Conservation (phyloP, 2,329 filamentous ascomycete genomes). For the Fusarium napiforme region DNA sequence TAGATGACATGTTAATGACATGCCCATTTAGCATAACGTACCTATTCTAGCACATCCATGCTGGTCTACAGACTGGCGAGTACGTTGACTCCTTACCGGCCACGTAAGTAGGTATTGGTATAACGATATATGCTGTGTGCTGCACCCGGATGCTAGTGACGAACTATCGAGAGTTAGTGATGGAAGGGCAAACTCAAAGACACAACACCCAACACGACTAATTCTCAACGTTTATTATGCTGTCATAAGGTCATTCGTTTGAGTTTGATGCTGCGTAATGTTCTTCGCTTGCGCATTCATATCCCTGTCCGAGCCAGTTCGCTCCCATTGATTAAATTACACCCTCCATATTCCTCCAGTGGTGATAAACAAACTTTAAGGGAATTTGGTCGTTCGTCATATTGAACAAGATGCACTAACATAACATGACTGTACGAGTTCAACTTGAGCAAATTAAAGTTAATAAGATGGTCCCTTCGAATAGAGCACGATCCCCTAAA, state of each 20-base stretch:
- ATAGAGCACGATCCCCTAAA: conserved; percentile 6
- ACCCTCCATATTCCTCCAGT: neutral
- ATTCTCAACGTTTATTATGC: neutral
- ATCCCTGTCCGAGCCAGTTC: neutral
- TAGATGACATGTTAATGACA: neutral
- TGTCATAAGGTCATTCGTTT: neutral
- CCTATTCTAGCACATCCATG: neutral
- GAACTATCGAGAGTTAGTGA: conserved; percentile 8
- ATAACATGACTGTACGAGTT: neutral
- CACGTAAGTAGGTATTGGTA: neutral
- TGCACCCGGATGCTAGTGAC: neutral
- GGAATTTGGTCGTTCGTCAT: neutral
- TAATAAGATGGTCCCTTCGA: neutral
- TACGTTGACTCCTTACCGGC: neutral
- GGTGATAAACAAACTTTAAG: neutral
- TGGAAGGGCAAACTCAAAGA: conserved; percentile 19
- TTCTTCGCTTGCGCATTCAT: neutral
- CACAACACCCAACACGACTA: neutral
- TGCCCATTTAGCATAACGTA: neutral
- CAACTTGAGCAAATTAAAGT: neutral
- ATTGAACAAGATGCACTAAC: neutral
- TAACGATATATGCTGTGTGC: neutral
- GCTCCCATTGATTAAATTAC: neutral
- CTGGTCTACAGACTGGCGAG: neutral
- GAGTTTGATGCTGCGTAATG: neutral